phyloP scores from a whole-genome alignment of 768 basidiomycete species.

The Mycena vitilis region DNA sequence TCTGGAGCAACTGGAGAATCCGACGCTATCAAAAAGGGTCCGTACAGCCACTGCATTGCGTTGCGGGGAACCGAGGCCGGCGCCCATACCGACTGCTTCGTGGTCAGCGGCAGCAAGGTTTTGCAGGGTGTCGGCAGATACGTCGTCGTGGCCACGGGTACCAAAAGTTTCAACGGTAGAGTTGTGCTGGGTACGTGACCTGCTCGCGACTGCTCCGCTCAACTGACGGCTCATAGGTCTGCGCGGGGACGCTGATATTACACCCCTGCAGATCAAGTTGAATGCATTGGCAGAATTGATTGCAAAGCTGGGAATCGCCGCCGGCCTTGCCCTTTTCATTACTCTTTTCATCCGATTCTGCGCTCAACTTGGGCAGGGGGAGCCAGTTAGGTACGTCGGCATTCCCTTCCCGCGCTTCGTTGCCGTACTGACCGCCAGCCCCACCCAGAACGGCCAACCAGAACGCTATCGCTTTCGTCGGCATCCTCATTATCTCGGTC shows the following conservation, averaged over 20 bases:
- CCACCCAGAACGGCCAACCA: constrained; percentile 70
- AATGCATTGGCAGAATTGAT: constrained; percentile 96
- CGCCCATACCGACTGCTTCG: constrained; percentile 87
- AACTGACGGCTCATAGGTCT: constrained; percentile 65
- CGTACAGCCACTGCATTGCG: constrained; percentile 79
- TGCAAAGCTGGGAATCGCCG: constrained; percentile 87
- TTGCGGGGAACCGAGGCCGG: constrained; percentile 51
- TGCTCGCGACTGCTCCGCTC: constrained; percentile 15
- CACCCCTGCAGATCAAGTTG: constrained; percentile 93
- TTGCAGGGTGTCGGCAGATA: constrained; percentile 95
- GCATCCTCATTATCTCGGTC: constrained; percentile 94
- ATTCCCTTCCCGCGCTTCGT: neutral
- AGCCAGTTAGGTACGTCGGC: constrained; percentile 64
- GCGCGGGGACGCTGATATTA: constrained; percentile 87
- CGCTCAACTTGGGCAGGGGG: constrained; percentile 77
- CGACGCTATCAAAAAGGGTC: constrained; percentile 90
- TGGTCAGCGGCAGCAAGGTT: constrained; percentile 93
- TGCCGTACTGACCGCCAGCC: constrained; percentile 18
- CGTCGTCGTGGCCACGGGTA: constrained; percentile 92
- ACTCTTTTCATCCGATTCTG: constrained; percentile 96
- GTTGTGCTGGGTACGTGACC: constrained; percentile 91
- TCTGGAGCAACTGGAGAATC: constrained; percentile 97
- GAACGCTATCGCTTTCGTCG: constrained; percentile 91
- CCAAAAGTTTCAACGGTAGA: constrained; percentile 93
- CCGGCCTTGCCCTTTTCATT: constrained; percentile 84